Base-by-base conservation (phyloP, 2,329 filamentous ascomycete species). In the Ceratocystis variospora region DNA sequence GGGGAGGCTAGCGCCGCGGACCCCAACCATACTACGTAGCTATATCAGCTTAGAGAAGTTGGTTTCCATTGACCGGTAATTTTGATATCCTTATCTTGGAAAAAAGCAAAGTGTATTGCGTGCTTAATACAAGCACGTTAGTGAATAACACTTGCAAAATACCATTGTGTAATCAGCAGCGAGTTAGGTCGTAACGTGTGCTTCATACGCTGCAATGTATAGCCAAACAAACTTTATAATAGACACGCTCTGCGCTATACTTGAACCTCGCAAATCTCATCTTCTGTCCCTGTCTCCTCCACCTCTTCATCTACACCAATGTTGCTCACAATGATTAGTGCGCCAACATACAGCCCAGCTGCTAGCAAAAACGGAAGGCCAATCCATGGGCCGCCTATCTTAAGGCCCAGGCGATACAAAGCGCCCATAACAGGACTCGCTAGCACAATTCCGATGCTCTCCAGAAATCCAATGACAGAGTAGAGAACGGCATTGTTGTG, bases 351-450 rank as follows among this genome's bases (percentile, higher is more conserved):
- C 10, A 68, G 67, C 7, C 64, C 64, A 2, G 67, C 67, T 25
- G 67, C 62, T n/a, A 68, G 28, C 5, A 68, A 31, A 57, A 70
- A 70, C 15, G 69, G 68, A 15, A 70, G 53, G 1, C 64, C 68
- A n/a, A 67, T 12, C 70, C 69, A 70, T 12, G 55, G 41, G 2
- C 66, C 65, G 1, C 66, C 70, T 63, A 55, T 59, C 25, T 65
- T 46, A 37, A 71, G 45, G 2, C 69, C 69, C 1, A 67, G 46
- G 4, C 68, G 37, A 31, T 69, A 71, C 22, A 68, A 55, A 3
- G 67, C 48, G n/a, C 69, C 69, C 28, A 71, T 66, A 2, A 70
- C 48, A 2, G 70, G 70, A 15, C 68, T 69, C 1, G 69, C 70
- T 1, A 70, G 28, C 0, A 71, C 55, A 3, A 67, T 62, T 1